Percentiles rank a stretch among this genome's conserved stretches.
Conservation (phyloP, 1,139 yeast species). For the Debaryomycetaceae sp. region DNA sequence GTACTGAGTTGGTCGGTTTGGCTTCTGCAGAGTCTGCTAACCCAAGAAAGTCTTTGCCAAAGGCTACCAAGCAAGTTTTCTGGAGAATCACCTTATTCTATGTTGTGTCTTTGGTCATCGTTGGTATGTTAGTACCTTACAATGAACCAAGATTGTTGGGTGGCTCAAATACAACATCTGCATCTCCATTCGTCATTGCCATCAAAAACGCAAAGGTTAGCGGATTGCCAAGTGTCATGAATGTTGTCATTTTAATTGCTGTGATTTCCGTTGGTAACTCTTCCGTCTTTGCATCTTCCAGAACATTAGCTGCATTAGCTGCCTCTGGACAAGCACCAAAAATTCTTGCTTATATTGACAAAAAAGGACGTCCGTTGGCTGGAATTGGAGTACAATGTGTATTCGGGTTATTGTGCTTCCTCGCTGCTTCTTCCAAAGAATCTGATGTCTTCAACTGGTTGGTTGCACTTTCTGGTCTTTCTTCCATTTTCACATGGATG, state of each 20-base stretch:
- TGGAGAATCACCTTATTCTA: conserved; percentile 47
- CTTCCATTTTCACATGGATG: conserved; percentile 83
- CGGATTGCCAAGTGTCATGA: conserved; percentile 47
- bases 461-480: conserved; percentile 77
- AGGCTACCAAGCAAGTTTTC: conserved; percentile 46
- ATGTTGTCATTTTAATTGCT: conserved; percentile 44
- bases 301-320: conserved; percentile 79
- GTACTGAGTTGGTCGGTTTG: conserved; percentile 46
- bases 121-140: conserved; percentile 45
- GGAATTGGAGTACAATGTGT: conserved; percentile 57
- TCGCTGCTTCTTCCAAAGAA: conserved; percentile 66
- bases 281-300: conserved; percentile 70
- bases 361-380: conserved; percentile 68
- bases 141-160: conserved; percentile 26
- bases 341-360: conserved; percentile 69
- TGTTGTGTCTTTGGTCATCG: conserved; percentile 40
- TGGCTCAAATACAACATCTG: conserved; percentile 36
- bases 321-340: conserved; percentile 80
- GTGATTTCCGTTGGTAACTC: conserved; percentile 51
- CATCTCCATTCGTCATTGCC: conserved; percentile 48
- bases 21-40: conserved; percentile 42
- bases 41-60: conserved; percentile 41
- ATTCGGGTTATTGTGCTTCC: conserved; percentile 68
- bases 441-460: conserved; percentile 76
- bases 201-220: conserved; percentile 39